Evolutionary conservation across 108 stramenopile genomes (phyloP), one percentile per base, ranked within the genome.

Genomic region (Nannochloropsis salina): DNA sequence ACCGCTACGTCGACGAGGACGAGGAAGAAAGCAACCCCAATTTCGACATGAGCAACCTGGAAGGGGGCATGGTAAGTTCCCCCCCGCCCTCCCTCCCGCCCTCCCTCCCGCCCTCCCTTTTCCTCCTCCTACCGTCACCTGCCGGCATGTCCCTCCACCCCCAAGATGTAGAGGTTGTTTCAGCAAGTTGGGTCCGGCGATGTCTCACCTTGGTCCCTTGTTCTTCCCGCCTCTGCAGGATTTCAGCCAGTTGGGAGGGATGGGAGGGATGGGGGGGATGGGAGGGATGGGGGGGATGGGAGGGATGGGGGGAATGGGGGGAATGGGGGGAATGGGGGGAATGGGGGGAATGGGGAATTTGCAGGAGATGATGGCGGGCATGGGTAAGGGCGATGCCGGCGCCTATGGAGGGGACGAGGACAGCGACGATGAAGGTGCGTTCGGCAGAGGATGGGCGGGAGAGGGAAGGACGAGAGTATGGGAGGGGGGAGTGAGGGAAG

Each of bases 1-100:
- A 96, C 92, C 93, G 94, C 80, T 97, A 94, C 85, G 97, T 96
- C 6, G 97, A 97, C 88, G 97, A 97, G 90, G 97, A 97, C 87
- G 97, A 96, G 84, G 94, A 95, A 47, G 93, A 92, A 42, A 95
- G 91, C 80, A 92, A 88, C 81, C 90, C 91, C 91, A 94, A 41
- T 8, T 93, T 95, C 89, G 94, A 95, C 86, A 94, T 89, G 85
- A 89, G 86, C 83, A 93, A 93, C 80, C 90, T 97, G 80, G 94
- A 95, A 51, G 96, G 96, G 82, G 95, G 95, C 18, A 94, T 93
- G 92, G 93, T 92, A 41, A 88, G 89, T 74, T 89, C 90, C 12
- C 86, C 82, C 43, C 85, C 80, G 45, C 44, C 90, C 88, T 90
- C 90, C 89, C 90, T 12, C 91, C 91, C 91, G 89, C 90, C 45